A percentile compares a stretch with the other conserved stretches of the same genome.
Conservation (phyloP, 139 green algal genomes). For the Chlamydomonas sp. region DNA sequence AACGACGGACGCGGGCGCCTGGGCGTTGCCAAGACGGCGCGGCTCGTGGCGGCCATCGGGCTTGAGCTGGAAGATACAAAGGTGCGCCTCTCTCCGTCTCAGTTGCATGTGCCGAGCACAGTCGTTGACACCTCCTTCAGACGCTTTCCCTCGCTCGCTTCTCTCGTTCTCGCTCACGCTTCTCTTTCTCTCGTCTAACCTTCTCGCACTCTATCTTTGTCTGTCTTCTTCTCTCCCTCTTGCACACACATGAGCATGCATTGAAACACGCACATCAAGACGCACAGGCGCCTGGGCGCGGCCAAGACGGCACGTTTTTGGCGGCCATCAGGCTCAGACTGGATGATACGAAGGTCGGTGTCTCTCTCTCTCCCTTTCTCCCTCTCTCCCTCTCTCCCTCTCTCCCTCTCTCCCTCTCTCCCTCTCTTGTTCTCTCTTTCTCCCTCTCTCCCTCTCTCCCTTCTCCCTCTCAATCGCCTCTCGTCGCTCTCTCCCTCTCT, state of each 20-base stretch:
- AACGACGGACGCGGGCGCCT: too few relatives aligned
- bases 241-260: too few relatives aligned
- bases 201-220: neutral
- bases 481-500: neutral
- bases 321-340: neutral
- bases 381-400: conserved; percentile 1
- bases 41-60: too few relatives aligned
- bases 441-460: too few relatives aligned
- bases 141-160: neutral
- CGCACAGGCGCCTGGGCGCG: too few relatives aligned
- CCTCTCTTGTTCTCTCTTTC: neutral
- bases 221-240: neutral
- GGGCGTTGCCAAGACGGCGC: too few relatives aligned
- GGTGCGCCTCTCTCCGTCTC: neutral
- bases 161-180: neutral
- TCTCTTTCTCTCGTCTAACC: neutral
- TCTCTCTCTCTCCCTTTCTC: neutral
- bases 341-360: neutral
- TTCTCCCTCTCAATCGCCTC: too few relatives aligned
- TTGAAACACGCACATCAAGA: too few relatives aligned
- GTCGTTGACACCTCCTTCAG: neutral
- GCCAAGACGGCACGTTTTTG: neutral
- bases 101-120: too few relatives aligned
- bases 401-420: neutral
- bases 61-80: too few relatives aligned